Evolutionary conservation across 768 basidiomycete species (phyloP).

Genomic region (Serendipita sp.): DNA sequence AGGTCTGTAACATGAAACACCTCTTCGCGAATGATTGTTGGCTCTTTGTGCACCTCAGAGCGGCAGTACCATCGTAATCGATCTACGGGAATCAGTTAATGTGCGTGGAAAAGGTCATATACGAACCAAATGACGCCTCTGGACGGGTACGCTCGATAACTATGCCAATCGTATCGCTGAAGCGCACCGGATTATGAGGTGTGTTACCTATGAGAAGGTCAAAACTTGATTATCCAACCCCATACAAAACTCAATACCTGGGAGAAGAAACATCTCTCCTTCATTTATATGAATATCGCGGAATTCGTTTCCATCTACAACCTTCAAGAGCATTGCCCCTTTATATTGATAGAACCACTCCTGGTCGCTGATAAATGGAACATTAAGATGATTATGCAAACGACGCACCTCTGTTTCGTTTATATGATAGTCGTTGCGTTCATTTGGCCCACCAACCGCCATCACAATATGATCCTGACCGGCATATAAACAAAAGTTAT

Average conservation of each 20-base stretch:
- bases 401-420: constrained; percentile 75
- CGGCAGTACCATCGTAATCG: constrained; percentile 86
- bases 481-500: constrained; percentile 72
- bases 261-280: constrained; percentile 92
- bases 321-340: constrained; percentile 78
- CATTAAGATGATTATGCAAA: background rate
- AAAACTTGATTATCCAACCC: background rate
- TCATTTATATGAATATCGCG: constrained; percentile 80
- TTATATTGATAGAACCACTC: constrained; percentile 99
- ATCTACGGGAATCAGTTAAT: constrained; percentile 32
- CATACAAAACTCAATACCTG: constrained; percentile 35
- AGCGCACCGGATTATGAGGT: constrained; percentile 90
- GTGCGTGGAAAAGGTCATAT: background rate
- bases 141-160: constrained; percentile 82
- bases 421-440: constrained; percentile 84
- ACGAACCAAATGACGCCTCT: constrained; percentile 50
- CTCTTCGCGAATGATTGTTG: constrained; percentile 71
- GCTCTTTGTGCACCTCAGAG: constrained; percentile 37
- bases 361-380: constrained; percentile 21
- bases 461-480: constrained; percentile 86
- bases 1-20: constrained; percentile 78
- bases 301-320: constrained; percentile 66
- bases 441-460: constrained; percentile 92
- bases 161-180: constrained; percentile 76
- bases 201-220: constrained; percentile 51